These are phyloP conservation scores for Boletus sp. DNA, from an alignment of 768 basidiomycete species.

Conservation along the genomic window DNA sequence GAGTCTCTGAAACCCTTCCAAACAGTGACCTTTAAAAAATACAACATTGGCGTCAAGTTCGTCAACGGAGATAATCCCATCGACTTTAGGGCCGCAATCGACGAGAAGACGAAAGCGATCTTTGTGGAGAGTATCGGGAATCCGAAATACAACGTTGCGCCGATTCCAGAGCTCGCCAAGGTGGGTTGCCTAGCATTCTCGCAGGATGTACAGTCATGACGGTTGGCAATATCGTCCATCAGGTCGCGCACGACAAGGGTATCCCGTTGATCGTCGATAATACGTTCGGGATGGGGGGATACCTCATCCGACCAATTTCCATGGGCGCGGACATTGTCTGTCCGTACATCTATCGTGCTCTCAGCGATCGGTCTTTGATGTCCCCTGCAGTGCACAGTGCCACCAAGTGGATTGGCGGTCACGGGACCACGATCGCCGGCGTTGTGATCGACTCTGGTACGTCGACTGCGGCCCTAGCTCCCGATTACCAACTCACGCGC, in stretches of 20 bases:
- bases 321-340: constrained; percentile 77
- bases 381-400: constrained; percentile 58
- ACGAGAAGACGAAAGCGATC: constrained; percentile 74
- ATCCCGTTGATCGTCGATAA: constrained; percentile 84
- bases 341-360: constrained; percentile 20
- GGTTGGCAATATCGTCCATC: not conserved
- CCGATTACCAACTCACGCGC: not conserved
- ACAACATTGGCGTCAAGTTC: constrained; percentile 36
- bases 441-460: constrained; percentile 69
- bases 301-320: constrained; percentile 66
- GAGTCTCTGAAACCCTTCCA: not conserved
- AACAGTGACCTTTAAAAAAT: constrained; percentile 21
- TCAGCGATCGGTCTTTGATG: not conserved
- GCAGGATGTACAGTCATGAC: not conserved
- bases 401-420: constrained; percentile 84
- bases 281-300: constrained; percentile 72
- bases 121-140: constrained; percentile 81
- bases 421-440: constrained; percentile 78
- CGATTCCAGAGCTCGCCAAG: constrained; percentile 68
- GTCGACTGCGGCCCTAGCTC: not conserved
- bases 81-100: constrained; percentile 65
- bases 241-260: constrained; percentile 69
- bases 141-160: constrained; percentile 67
- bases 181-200: constrained; percentile 26
- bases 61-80: constrained; percentile 54